These are phyloP conservation scores for Claviceps pazoutovae DNA, from an alignment of 2,329 filamentous ascomycete species.

Conservation along the genomic window DNA sequence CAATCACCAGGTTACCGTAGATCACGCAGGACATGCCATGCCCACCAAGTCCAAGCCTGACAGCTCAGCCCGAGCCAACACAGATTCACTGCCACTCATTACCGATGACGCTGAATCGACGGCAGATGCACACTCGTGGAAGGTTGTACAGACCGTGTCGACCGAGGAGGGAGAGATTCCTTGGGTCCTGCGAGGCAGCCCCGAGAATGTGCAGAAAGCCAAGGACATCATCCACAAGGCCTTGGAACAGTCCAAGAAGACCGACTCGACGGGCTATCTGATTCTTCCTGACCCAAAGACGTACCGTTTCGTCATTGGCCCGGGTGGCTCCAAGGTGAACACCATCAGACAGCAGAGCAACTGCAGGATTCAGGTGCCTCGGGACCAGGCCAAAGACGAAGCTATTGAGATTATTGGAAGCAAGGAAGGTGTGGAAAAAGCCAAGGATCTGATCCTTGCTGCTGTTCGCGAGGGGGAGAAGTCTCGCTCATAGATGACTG, in stretches of 20 bases:
- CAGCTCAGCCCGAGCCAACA: constrained; percentile 39
- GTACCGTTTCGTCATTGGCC: constrained; percentile 82
- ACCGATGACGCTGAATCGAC: constrained; percentile 63
- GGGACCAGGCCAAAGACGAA: constrained; percentile 59
- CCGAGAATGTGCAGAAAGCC: constrained; percentile 71
- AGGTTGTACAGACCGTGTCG: constrained; percentile 51
- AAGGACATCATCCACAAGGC: constrained; percentile 60
- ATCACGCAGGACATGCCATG: constrained; percentile 69
- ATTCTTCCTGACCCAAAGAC: constrained; percentile 79
- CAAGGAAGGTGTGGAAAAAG: constrained; percentile 68
- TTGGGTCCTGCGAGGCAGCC: constrained; percentile 72
- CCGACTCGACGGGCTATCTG: constrained; percentile 67
- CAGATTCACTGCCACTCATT: constrained; percentile 67
- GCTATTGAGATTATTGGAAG: constrained; percentile 82
- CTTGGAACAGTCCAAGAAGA: constrained; percentile 56
- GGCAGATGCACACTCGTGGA: constrained; percentile 67
- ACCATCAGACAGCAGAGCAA: constrained; percentile 81
- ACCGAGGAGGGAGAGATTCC: constrained; percentile 62
- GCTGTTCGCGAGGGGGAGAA: constrained; percentile 53
- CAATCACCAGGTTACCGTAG: constrained; percentile 78
- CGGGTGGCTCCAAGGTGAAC: constrained; percentile 83
- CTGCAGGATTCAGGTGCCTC: constrained; percentile 87
- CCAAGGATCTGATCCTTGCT: constrained; percentile 76
- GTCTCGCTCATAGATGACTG: constrained; percentile 14
- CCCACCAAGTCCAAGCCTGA: constrained; percentile 61